Conservation (phyloP, 73 alveolate species). For the Paramecium sonneborni region DNA sequence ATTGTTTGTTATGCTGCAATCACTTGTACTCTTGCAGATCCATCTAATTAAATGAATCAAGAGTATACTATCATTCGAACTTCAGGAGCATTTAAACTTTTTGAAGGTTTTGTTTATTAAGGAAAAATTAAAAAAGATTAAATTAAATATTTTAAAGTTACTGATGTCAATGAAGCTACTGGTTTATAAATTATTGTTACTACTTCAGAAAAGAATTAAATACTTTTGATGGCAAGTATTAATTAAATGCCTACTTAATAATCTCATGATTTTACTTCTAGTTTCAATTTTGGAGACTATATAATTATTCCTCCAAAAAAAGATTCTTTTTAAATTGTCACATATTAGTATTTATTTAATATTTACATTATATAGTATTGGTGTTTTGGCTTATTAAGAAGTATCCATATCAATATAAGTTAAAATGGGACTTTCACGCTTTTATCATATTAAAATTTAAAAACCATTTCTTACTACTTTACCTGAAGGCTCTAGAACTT, state of each 20-base stretch:
- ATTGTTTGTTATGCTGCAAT: not conserved
- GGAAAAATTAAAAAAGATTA: not conserved
- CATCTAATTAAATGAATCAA: not conserved
- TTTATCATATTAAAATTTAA: not conserved
- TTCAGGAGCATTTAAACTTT: not conserved
- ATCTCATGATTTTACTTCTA: not conserved
- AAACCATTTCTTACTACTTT: not conserved
- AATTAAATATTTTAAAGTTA: constrained; percentile 11
- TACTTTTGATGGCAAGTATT: not conserved
- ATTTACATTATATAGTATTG: not conserved
- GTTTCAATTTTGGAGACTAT: not conserved
- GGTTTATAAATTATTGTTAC: not conserved
- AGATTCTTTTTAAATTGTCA: not conserved
- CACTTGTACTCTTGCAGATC: not conserved
- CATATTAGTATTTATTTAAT: not conserved
- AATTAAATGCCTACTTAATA: not conserved
- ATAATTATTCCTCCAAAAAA: not conserved
- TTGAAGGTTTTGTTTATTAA: not conserved
- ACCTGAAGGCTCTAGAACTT: not conserved
- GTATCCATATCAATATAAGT: not conserved
- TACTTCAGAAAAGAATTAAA: too few relatives aligned
- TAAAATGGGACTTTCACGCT: not conserved
- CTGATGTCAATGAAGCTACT: too few relatives aligned
- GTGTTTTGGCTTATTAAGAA: not conserved
- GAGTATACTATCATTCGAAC: not conserved